phyloP scores from a whole-genome alignment of 73 alveolate genomes.

The Effrenium voratum region DNA sequence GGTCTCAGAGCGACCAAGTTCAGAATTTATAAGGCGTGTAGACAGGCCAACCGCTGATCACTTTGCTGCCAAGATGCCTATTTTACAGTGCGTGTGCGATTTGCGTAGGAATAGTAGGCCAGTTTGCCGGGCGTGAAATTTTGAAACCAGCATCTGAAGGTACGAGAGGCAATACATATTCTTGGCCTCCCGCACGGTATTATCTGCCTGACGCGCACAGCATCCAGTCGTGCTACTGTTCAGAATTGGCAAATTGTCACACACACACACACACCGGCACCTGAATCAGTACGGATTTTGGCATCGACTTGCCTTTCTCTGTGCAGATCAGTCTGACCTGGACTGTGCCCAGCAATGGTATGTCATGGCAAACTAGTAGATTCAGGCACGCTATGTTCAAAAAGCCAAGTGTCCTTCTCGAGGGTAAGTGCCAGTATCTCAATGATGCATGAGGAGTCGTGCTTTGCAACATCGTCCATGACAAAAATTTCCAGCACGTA shows the following conservation, averaged over 20 bases:
- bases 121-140: background rate
- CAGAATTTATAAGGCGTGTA: no score
- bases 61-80: background rate
- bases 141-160: background rate
- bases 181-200: constrained; percentile 3
- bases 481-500: background rate
- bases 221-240: no score
- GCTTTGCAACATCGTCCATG: constrained; percentile 11
- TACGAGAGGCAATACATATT: background rate
- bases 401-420: constrained; percentile 5
- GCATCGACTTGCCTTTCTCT: no score
- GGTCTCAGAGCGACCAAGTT: background rate
- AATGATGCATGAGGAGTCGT: background rate
- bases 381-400: no score
- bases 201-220: constrained; percentile 43
- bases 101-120: background rate
- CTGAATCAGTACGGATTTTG: no score
- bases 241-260: no score
- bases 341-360: no score
- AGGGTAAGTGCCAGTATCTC: background rate
- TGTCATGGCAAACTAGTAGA: no score
- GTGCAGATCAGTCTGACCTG: no score
- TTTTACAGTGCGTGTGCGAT: background rate
- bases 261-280: no score
- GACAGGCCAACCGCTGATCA: background rate